A percentile compares a stretch with the other conserved stretches of the same genome.
Conservation (phyloP, 2,329 filamentous ascomycete species). For the Fusarium protoensiforme region DNA sequence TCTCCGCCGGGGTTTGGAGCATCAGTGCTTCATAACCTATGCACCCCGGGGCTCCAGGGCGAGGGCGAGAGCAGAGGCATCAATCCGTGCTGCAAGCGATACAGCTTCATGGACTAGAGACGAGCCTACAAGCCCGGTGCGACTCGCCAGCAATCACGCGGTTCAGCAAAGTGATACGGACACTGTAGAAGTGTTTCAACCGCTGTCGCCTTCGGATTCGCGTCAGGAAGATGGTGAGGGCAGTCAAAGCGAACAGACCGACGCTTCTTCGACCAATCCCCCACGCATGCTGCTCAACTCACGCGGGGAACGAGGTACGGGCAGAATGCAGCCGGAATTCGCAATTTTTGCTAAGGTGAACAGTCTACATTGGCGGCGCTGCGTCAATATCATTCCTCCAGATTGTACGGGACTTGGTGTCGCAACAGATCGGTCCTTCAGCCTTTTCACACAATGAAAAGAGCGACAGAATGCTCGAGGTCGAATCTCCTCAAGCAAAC, state of each 20-base stretch:
- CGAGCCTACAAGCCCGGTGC: neutral
- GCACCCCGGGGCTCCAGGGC: constrained; percentile 44
- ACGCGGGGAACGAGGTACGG: constrained; percentile 61
- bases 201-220: constrained; percentile 46
- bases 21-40: constrained; percentile 50
- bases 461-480: constrained; percentile 43
- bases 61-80: constrained; percentile 28
- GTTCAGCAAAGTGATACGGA: constrained; percentile 6
- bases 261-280: constrained; percentile 32
- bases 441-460: constrained; percentile 43
- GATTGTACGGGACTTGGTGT: constrained; percentile 39
- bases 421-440: constrained; percentile 41
- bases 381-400: constrained; percentile 67
- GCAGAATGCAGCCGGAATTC: neutral
- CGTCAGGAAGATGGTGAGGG: constrained; percentile 39
- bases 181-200: constrained; percentile 32
- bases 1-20: constrained; percentile 54
- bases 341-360: neutral
- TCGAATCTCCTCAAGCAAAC: constrained; percentile 28
- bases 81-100: neutral
- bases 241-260: constrained; percentile 8
- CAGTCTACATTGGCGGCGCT: constrained; percentile 62
- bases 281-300: constrained; percentile 62
- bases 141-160: neutral
- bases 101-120: neutral